phyloP scores from a whole-genome alignment of 1,139 yeast genomes.

The Candida sp. region DNA sequence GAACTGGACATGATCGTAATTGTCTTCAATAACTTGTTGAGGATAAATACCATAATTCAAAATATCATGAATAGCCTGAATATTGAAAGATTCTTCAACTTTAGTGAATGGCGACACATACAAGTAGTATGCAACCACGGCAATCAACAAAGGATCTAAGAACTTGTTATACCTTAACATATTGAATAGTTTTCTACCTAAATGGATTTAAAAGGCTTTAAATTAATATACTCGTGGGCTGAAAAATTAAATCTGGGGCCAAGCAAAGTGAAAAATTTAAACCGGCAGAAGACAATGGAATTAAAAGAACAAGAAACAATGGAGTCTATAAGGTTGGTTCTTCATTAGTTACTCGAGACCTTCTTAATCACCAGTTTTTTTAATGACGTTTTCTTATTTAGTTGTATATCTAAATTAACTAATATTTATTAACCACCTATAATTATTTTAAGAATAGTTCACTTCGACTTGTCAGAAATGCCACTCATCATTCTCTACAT shows the following conservation, averaged over 20 bases:
- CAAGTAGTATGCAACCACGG: conserved; percentile 43
- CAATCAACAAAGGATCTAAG: conserved; percentile 20
- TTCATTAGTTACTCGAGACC: too few species aligned
- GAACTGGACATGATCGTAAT: conserved; percentile 72
- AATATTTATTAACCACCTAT: too few species aligned
- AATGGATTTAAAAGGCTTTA: not conserved
- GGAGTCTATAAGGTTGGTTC: not conserved
- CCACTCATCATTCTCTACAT: too few species aligned
- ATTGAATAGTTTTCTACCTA: not conserved
- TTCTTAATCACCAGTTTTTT: too few species aligned
- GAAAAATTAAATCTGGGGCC: not conserved
- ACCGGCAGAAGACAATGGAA: not conserved
- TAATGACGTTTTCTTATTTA: too few species aligned
- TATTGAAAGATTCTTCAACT: conserved; percentile 91
- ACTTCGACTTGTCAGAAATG: too few species aligned
- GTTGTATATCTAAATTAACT: too few species aligned
- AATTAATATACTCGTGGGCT: not conserved
- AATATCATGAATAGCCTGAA: conserved; percentile 88
- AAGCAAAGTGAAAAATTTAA: not conserved
- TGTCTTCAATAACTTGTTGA: conserved; percentile 25
- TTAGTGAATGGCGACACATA: conserved; percentile 76
- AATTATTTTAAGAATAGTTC: too few species aligned
- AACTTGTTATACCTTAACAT: conserved; percentile 18
- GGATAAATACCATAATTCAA: conserved; percentile 55
- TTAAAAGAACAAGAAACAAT: not conserved